These are phyloP conservation scores for Metschnikowia sp. DNA, from an alignment of 805 yeast species.

Conservation along the genomic window DNA sequence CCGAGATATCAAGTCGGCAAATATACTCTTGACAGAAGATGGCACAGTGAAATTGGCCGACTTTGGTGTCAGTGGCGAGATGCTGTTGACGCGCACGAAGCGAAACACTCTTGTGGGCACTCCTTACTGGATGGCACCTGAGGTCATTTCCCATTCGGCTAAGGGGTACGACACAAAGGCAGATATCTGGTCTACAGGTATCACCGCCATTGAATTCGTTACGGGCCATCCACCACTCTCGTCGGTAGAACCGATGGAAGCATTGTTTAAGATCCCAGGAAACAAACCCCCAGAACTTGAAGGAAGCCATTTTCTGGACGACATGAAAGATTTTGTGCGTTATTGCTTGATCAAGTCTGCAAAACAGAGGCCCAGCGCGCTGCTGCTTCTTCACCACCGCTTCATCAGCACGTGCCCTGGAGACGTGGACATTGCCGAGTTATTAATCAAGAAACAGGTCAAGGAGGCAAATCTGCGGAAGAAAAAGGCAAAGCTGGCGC, in stretches of 20 bases:
- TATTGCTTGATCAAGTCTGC: conserved; percentile 71
- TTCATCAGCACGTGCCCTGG: conserved; percentile 39
- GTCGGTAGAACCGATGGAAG: conserved; percentile 72
- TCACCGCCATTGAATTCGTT: conserved; percentile 81
- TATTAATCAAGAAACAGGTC: conserved; percentile 7
- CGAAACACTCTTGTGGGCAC: conserved; percentile 88
- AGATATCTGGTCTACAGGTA: conserved; percentile 96
- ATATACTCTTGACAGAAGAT: conserved; percentile 64
- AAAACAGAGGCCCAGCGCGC: conserved; percentile 57
- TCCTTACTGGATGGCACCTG: conserved; percentile 99
- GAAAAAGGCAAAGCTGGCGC: conserved; percentile 2
- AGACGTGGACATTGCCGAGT: conserved; percentile 10
- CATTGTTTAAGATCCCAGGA: conserved; percentile 66
- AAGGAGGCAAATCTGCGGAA: conserved; percentile 25
- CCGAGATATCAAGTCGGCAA: conserved; percentile 89
- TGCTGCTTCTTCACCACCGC: conserved; percentile 48
- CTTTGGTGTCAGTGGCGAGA: conserved; percentile 89
- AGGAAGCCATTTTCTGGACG: conserved; percentile 40
- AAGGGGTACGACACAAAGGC: conserved; percentile 79
- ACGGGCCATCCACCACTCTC: conserved; percentile 81
- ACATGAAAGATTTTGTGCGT: conserved; percentile 64
- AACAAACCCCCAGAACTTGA: conserved; percentile 57
- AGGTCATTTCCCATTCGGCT: conserved; percentile 54
- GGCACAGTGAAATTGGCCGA: conserved; percentile 84
- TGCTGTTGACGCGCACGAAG: conserved; percentile 48